Evolutionary conservation across 1,139 yeast genomes (phyloP), one percentile per base, ranked within the genome.

Genomic region (Schizosaccharomyces versatilis): DNA sequence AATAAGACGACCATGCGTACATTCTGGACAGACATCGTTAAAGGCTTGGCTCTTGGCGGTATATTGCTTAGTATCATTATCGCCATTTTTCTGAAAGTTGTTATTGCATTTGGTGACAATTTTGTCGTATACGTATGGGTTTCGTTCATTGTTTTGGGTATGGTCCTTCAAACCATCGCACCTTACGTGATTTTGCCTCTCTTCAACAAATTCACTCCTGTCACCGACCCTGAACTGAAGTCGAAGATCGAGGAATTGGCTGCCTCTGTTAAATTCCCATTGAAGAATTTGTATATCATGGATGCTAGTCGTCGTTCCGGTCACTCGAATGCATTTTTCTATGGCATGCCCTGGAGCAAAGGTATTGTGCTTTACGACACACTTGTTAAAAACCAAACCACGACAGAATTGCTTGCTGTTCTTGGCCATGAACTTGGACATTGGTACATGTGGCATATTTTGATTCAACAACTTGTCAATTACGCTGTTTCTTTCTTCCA

Each of bases 341-440:
- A 84, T 61, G 98, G 98, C 6, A 74, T 90, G 63, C 98, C 98
- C 51, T 88, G 96, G 93, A 80, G 86, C 57, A 90, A 90, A 69
- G 90, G 88, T 67, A 90, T 90, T 69, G 97, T 90, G 53, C 75
- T 90, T 55, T 90, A 74, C 66, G 98, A 90, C 64, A 90, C 97
- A 7, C 75, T 90, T 69, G 80, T 90, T 61, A 80, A 83, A 59
- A 82, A 84, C 57, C 80, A 88, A 39, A 71, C 86, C 40, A 76
- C 78, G 40, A 76, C 76, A 53, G 95, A 90, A 68, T 84, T 88
- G 39, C 85, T 88, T 55, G 96, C 98, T 49, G 95, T 90, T 1
- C 73, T 90, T 63, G 97, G 95, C 24, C 98, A 90, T 66, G 98
- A 90, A 71, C 82, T 90, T 61, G 98, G 98, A 53, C 98, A 90